phyloP scores from a whole-genome alignment of 208 protist species.

The Leishmania tarentolae region DNA sequence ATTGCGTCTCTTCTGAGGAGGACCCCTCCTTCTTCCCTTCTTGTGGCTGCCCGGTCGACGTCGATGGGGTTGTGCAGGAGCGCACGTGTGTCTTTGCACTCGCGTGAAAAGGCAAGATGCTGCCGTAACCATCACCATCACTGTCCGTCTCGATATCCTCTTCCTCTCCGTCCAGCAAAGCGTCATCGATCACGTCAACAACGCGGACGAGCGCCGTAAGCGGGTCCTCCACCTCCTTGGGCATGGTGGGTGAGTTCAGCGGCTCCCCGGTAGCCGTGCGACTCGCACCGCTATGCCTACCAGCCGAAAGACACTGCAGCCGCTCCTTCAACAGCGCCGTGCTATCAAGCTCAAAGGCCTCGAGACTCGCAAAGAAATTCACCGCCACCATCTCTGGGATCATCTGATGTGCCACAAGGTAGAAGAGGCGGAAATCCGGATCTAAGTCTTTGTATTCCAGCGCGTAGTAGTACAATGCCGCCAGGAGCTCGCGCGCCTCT shows the following conservation, averaged over 20 bases:
- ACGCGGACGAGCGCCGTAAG: constrained; percentile 35
- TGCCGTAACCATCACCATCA: constrained; percentile 84
- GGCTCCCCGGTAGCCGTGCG: not conserved
- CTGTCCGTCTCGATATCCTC: constrained; percentile 73
- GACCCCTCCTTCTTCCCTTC: not conserved
- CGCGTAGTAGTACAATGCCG: constrained; percentile 77
- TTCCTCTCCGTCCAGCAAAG: constrained; percentile 64
- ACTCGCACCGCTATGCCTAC: not conserved
- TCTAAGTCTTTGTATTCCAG: constrained; percentile 85
- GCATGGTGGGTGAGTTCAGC: not conserved
- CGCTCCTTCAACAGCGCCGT: constrained; percentile 23
- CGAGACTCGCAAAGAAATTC: constrained; percentile 84
- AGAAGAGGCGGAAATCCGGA: constrained; percentile 85
- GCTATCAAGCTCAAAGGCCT: constrained; percentile 59
- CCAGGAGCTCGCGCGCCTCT: constrained; percentile 65
- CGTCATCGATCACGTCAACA: constrained; percentile 55
- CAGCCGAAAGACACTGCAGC: constrained; percentile 2
- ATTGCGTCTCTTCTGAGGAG: not conserved
- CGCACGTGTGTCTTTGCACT: constrained; percentile 1
- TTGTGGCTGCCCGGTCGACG: not conserved
- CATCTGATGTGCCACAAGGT: constrained; percentile 83
- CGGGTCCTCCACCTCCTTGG: constrained; percentile 40
- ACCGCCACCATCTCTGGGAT: constrained; percentile 83
- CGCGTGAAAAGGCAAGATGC: constrained; percentile 48
- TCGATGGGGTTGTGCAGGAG: not conserved